Evolutionary conservation across 495 filamentous ascomycete genomes (phyloP), one percentile per base, ranked within the genome.

Genomic region (Bombardia bombarda): DNA sequence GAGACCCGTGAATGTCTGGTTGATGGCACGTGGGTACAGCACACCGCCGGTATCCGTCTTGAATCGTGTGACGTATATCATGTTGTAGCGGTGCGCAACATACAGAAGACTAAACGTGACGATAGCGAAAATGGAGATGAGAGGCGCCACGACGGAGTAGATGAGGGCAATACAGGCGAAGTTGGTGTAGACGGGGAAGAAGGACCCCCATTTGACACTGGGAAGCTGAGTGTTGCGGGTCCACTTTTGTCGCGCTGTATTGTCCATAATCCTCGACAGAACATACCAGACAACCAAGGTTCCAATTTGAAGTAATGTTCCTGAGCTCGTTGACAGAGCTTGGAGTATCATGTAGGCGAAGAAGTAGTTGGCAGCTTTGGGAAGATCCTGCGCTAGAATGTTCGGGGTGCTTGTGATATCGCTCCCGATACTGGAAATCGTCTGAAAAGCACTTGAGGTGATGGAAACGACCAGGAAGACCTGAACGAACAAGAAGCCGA

Each of bases 261-360:
- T 85, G 63, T 98, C 93, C 38, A 92, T 49, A 2, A 95, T 64
- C 9, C 82, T 83, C 9, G 80, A 77, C 18, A 90, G 62, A 32
- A 96, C 61, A 52, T 89, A 96, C 78, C 87, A 93, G 47, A 83
- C 70, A 35, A 88, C 60, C 13, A 95, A 66, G 22, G 76, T 78
- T 21, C 75, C 75, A 37, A 94, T 78, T 54, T 98, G 93, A n/a
- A 95, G 71, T 10, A 98, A 70, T 10, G 87, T 87, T 54, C 87
- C 89, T 20, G 90, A 90, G 63, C 87, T 93, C 52, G 84, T 84
- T 45, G 85, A 85, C 53, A 98, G 73, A 13, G 89, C 87, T 57
- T 96, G 93, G 16, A 98, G 78, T 58, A 97, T 80, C 80, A 98
- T 88, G 70, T 98, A 98, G 4, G 86, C 88, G 69, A 96, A 97